These are phyloP conservation scores for Streptanthus diversifolius DNA, from an alignment of 345 rosid genomes.

Conservation along the genomic window DNA sequence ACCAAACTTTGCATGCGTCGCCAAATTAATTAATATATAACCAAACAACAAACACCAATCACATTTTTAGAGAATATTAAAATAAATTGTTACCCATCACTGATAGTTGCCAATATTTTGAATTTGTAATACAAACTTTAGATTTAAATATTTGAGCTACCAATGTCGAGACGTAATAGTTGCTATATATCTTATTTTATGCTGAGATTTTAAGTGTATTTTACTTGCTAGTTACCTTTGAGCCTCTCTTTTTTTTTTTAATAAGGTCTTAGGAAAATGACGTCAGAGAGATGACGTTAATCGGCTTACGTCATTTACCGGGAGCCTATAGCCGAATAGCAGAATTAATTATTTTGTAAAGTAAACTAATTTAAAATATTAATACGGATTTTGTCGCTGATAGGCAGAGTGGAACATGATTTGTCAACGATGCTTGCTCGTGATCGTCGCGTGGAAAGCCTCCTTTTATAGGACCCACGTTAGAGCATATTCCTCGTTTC, in stretches of 20 bases:
- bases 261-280: conserved; percentile 20
- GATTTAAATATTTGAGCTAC: not conserved
- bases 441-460: not conserved
- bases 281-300: conserved; percentile 10
- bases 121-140: not conserved
- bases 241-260: not conserved
- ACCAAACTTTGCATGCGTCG: conserved; percentile 24
- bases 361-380: not conserved
- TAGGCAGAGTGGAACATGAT: not conserved
- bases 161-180: conserved; percentile 14
- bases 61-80: not conserved
- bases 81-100: conserved; percentile 4
- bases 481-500: not conserved
- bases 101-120: not conserved
- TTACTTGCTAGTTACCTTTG: conserved; percentile 13
- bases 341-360: not conserved
- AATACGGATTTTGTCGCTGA: not conserved
- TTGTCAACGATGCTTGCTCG: not conserved
- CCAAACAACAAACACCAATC: conserved; percentile 3
- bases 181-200: conserved; percentile 15
- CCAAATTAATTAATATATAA: conserved; percentile 1
- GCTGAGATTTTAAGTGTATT: conserved; percentile 6
- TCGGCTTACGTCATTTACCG: conserved; percentile 1
- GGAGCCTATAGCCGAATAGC: not conserved
- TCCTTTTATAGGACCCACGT: not conserved